Conservation (phyloP, 345 rosid genomes). For the Boechera stricta region DNA sequence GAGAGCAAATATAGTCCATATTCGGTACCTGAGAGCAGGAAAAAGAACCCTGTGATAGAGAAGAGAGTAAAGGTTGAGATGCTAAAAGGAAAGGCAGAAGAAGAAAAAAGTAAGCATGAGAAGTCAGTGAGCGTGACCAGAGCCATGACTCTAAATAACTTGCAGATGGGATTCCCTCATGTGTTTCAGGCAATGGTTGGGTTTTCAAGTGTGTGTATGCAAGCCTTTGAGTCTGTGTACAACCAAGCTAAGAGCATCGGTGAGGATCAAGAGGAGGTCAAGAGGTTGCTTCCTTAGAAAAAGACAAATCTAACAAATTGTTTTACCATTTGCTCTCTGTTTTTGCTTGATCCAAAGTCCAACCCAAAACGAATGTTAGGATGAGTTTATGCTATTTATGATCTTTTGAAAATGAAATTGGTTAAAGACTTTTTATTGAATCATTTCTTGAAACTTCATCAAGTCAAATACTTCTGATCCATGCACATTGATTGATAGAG, state of each 20-base stretch:
- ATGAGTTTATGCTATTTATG: conserved; percentile 35
- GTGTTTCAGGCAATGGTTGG: conserved; percentile 92
- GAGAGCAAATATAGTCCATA: conserved; percentile 79
- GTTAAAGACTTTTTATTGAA: conserved; percentile 17
- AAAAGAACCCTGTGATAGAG: conserved; percentile 68
- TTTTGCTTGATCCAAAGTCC: conserved; percentile 16
- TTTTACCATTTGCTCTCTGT: conserved; percentile 14
- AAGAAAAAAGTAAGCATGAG: conserved; percentile 82
- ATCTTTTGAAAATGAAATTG: conserved; percentile 10
- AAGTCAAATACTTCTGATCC: background rate
- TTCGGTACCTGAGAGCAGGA: conserved; percentile 56
- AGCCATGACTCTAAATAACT: conserved; percentile 81
- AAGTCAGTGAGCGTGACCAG: conserved; percentile 76
- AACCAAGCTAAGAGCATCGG: conserved; percentile 63
- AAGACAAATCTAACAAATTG: conserved; percentile 3
- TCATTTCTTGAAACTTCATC: conserved; percentile 2
- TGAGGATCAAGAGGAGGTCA: conserved; percentile 51
- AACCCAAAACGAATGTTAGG: conserved; percentile 16
- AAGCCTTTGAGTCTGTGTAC: conserved; percentile 81
- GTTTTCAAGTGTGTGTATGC: conserved; percentile 92
- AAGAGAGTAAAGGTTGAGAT: conserved; percentile 70
- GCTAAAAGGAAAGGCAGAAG: conserved; percentile 73
- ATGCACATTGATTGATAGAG: conserved; percentile 23
- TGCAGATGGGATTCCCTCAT: conserved; percentile 94
- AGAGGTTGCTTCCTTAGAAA: conserved; percentile 41